phyloP scores from a whole-genome alignment of 2,329 filamentous ascomycete genomes.

The Davidsoniella eucalypti region DNA sequence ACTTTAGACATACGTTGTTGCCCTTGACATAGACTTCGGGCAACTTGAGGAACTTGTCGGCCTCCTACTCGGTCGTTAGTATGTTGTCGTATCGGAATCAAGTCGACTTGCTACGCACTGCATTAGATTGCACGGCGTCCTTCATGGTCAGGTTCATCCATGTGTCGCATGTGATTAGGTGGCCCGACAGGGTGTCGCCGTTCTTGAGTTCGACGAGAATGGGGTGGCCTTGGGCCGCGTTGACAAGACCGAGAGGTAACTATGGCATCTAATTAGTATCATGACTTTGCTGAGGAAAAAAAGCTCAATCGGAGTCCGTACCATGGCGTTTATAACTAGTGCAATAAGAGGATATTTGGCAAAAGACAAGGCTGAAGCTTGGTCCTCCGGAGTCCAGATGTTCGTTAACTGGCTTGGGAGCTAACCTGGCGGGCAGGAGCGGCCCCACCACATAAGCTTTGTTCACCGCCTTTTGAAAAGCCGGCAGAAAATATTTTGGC shows the following conservation, averaged over 20 bases:
- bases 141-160: constrained; percentile 99
- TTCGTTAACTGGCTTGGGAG: not conserved
- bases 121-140: constrained; percentile 91
- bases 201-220: constrained; percentile 98
- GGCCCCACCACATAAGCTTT: constrained; percentile 8
- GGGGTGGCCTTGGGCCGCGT: constrained; percentile 89
- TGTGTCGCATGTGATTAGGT: constrained; percentile 91
- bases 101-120: constrained; percentile 30
- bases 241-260: constrained; percentile 69
- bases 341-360: not conserved
- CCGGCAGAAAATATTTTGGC: constrained; percentile 12
- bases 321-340: not conserved
- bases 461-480: constrained; percentile 8
- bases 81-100: not conserved
- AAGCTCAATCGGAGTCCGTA: not conserved
- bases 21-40: constrained; percentile 93
- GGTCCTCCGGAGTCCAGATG: not conserved
- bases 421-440: constrained; percentile 8
- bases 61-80: constrained; percentile 43
- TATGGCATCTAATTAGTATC: constrained; percentile 19
- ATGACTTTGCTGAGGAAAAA: not conserved
- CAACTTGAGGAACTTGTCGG: constrained; percentile 81
- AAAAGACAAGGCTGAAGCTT: constrained; percentile 3
- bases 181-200: constrained; percentile 91
- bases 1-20: constrained; percentile 59